Percentiles rank a stretch among this genome's conserved stretches.
These are phyloP conservation scores for Phytopythium cucurbitacearum DNA, from an alignment of 352 stramenopile genomes.

Conservation along the genomic window DNA sequence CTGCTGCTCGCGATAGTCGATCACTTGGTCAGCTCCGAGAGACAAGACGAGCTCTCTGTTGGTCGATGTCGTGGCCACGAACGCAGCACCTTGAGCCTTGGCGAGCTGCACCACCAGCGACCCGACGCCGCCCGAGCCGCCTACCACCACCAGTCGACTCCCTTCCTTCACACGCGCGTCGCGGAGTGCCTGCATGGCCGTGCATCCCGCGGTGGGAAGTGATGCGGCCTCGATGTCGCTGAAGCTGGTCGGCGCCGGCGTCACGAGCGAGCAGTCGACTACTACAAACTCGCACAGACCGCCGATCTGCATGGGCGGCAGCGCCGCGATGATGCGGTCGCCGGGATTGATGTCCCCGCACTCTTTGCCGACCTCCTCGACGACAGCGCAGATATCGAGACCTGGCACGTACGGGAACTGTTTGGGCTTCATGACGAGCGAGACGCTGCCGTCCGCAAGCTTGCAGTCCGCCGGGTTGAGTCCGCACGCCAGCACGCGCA, in stretches of 20 bases:
- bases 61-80: constrained; percentile 56
- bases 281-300: constrained; percentile 31
- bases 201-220: constrained; percentile 25
- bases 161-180: constrained; percentile 23
- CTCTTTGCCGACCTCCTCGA: constrained; percentile 22
- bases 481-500: constrained; percentile 24
- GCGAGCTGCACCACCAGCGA: constrained; percentile 69
- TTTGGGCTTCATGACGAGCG: constrained; percentile 34
- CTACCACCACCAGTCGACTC: constrained; percentile 72
- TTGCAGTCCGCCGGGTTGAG: constrained; percentile 31
- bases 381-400: constrained; percentile 36
- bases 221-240: constrained; percentile 18
- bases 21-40: constrained; percentile 42
- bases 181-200: constrained; percentile 27
- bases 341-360: constrained; percentile 22
- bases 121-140: constrained; percentile 72
- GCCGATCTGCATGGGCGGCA: constrained; percentile 17
- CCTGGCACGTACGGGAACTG: constrained; percentile 36
- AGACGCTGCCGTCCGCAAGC: constrained; percentile 30
- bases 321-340: constrained; percentile 26
- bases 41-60: constrained; percentile 32
- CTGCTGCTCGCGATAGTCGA: constrained; percentile 45
- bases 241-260: constrained; percentile 15
- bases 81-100: constrained; percentile 38
- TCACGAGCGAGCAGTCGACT: constrained; percentile 13